Percentiles rank a stretch among this genome's conserved stretches.
These are phyloP conservation scores for Phyllostachys edulis DNA, from an alignment of 176 grass and related monocot species.

Conservation along the genomic window DNA sequence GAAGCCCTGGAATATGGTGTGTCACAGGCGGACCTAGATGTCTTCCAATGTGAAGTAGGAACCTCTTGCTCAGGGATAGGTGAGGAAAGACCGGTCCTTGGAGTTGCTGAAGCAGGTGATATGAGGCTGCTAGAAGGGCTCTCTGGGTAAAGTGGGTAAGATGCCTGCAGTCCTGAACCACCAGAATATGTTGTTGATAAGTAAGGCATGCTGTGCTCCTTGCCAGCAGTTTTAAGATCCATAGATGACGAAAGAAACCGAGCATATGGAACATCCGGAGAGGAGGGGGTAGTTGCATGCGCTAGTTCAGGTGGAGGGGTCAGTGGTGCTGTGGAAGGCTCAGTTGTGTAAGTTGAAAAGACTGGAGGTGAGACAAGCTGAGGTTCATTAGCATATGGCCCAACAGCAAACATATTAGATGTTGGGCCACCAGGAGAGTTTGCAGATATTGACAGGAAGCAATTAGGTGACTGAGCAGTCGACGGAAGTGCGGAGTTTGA, in stretches of 20 bases:
- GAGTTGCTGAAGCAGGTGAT: constrained; percentile 84
- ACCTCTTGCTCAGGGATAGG: constrained; percentile 75
- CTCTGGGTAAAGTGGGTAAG: constrained; percentile 75
- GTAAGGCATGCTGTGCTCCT: constrained; percentile 53
- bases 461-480: constrained; percentile 74
- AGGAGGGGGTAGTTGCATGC: constrained; percentile 80
- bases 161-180: constrained; percentile 59
- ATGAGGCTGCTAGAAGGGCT: constrained; percentile 87
- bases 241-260: constrained; percentile 70
- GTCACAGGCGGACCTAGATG: constrained; percentile 67
- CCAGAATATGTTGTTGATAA: constrained; percentile 59
- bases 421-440: constrained; percentile 71
- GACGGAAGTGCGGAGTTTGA: constrained; percentile 79
- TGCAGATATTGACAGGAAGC: constrained; percentile 69
- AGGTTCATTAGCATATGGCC: constrained; percentile 83
- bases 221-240: constrained; percentile 65
- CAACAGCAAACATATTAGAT: constrained; percentile 76
- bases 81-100: constrained; percentile 79
- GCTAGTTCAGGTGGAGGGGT: constrained; percentile 88
- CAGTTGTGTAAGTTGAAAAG: constrained; percentile 87
- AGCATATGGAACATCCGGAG: constrained; percentile 87
- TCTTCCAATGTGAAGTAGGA: constrained; percentile 57
- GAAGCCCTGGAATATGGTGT: constrained; percentile 73
- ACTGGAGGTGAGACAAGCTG: constrained; percentile 82
- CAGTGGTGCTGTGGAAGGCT: constrained; percentile 80